Evolutionary conservation across 345 rosid genomes (phyloP), one percentile per base, ranked within the genome.

Genomic region (Sapria himalayana): DNA sequence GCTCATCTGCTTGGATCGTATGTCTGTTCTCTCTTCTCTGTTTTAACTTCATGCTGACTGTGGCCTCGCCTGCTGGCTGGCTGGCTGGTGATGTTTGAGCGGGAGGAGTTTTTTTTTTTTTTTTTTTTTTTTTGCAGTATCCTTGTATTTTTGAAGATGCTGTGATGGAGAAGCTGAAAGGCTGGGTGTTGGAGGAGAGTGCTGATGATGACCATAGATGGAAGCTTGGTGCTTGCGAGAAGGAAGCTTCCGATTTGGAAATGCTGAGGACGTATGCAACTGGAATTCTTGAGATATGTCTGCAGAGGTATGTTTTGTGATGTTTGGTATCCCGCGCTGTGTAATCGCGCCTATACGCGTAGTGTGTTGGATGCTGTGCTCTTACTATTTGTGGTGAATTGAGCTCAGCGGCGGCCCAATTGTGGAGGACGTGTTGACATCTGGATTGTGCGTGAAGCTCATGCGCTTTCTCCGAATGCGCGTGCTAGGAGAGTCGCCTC

Each of bases 391-490:
- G 6, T n/a, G 29, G 22, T 31, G 43, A 22, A 19, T 27, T 49
- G 52, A 44, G 24, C 35, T 29, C 62, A 89, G 94, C 51, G 93
- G 77, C 46, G 93, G 93, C 46, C 93, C 55, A 55, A 58, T 82
- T 51, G 91, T 89, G 51, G 98, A 89, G 63, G 93, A 89, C 58
- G 98, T 74, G 33, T 56, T 89, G 73, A 70, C 78, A 14, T 89
- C 91, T 58, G 94, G 94, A 43, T 62, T 89, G 74, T 66, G 93
- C 33, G 69, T 76, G 5, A 89, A 76, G 69, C 93, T 89, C 52
- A 82, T 89, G 93, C 91, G 60, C 51, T 89, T 72, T 72, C 98
- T 89, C 52, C 93, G 93, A 16, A 36, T 79, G 21, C 74, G 91
- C 42, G 80, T 89, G 48, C 70, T 82, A 42, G 94, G 93, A 45